phyloP scores from a whole-genome alignment of 1,284 basidiomycete genomes.

The Tilletiaria anomala region DNA sequence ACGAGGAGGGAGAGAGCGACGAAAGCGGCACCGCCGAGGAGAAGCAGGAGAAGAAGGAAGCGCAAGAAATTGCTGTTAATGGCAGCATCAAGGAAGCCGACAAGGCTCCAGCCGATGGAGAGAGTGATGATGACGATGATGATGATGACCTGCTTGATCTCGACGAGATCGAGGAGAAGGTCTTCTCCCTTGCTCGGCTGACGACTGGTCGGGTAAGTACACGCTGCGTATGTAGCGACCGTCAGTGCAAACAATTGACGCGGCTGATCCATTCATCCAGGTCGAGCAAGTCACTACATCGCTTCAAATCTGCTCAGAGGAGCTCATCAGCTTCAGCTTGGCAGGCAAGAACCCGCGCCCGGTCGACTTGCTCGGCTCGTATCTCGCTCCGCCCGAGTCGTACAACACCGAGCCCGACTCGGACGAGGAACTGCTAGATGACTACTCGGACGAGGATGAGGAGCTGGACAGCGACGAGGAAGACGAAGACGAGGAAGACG shows the following conservation, averaged over 20 bases:
- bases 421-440: constrained; percentile 15
- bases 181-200: constrained; percentile 43
- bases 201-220: constrained; percentile 43
- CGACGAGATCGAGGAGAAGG: constrained; percentile 43
- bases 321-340: constrained; percentile 52
- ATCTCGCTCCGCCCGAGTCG: constrained; percentile 49
- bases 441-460: constrained; percentile 42
- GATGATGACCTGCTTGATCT: constrained; percentile 46
- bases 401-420: constrained; percentile 44
- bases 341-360: constrained; percentile 68
- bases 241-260: background rate
- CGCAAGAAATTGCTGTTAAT: too few species aligned
- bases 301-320: constrained; percentile 59
- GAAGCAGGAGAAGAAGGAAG: constrained; percentile 41
- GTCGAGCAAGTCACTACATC: constrained; percentile 53
- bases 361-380: constrained; percentile 78
- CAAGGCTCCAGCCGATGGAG: constrained; percentile 3
- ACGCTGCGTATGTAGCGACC: constrained; percentile 55
- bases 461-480: constrained; percentile 17
- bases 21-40: constrained; percentile 43
- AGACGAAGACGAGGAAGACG: constrained; percentile 41
- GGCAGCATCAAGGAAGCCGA: constrained; percentile 39
- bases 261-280: too few species aligned
- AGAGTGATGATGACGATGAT: constrained; percentile 45
- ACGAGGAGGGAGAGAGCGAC: constrained; percentile 37